Conservation (phyloP, 495 filamentous ascomycete genomes). For the Acidomyces sp. region DNA sequence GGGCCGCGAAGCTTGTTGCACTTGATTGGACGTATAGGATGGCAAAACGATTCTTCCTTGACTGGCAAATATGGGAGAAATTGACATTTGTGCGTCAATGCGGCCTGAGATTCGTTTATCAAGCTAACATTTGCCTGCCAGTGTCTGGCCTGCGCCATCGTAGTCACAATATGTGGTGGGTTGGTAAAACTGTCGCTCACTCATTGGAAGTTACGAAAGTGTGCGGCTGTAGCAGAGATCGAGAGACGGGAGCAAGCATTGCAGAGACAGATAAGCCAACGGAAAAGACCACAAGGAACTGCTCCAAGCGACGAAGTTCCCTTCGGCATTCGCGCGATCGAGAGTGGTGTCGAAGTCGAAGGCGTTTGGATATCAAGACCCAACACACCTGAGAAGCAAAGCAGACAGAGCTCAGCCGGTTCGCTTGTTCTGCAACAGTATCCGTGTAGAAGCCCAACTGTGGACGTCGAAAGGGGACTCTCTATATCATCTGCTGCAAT, state of each 20-base stretch:
- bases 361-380: slow-evolving; percentile 75
- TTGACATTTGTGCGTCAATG: slow-evolving; percentile 66
- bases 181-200: slow-evolving; percentile 47
- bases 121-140: slow-evolving; percentile 8
- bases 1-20: too few species aligned
- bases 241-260: slow-evolving; percentile 40
- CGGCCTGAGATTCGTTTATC: background rate
- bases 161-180: slow-evolving; percentile 35
- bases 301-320: slow-evolving; percentile 48
- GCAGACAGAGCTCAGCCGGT: slow-evolving; percentile 18
- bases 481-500: slow-evolving; percentile 1
- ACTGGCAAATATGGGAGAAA: slow-evolving; percentile 82
- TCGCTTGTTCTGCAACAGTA: slow-evolving; percentile 18
- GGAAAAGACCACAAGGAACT: slow-evolving; percentile 22
- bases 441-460: background rate
- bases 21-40: too few species aligned
- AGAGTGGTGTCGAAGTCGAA: slow-evolving; percentile 72
- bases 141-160: slow-evolving; percentile 24
- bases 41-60: slow-evolving; percentile 48
- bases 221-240: slow-evolving; percentile 49
- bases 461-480: slow-evolving; percentile 6
- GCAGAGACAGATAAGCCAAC: slow-evolving; percentile 20
- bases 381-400: slow-evolving; percentile 40
- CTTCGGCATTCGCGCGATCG: slow-evolving; percentile 79
- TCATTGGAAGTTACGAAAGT: slow-evolving; percentile 50